Conservation (phyloP, 2,329 filamentous ascomycete genomes). For the Ophiocordyceps camponoti-saundersi region DNA sequence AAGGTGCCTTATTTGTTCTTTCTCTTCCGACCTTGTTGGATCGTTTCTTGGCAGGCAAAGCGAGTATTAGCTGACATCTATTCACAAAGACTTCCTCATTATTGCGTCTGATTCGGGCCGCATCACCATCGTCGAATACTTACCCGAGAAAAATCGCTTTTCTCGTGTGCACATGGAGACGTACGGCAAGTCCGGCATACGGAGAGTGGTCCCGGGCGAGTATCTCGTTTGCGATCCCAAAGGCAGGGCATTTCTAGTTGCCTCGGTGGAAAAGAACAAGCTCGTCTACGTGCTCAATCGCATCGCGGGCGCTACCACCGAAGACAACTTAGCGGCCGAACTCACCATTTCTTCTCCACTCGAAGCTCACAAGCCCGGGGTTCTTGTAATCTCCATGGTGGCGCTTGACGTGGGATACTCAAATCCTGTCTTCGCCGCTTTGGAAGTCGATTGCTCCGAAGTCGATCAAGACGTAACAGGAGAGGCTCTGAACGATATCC, state of each 20-base stretch:
- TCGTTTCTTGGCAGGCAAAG: constrained; percentile 45
- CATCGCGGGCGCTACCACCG: constrained; percentile 45
- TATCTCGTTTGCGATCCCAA: constrained; percentile 93
- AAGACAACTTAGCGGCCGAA: constrained; percentile 24
- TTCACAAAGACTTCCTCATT: constrained; percentile 71
- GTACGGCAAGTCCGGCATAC: constrained; percentile 90
- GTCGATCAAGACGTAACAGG: constrained; percentile 82
- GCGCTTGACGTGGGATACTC: constrained; percentile 92
- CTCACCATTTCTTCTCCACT: constrained; percentile 93
- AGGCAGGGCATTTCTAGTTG: constrained; percentile 84
- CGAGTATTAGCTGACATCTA: constrained; percentile 8
- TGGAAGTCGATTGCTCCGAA: constrained; percentile 88
- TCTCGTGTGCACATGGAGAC: constrained; percentile 87
- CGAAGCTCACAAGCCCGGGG: constrained; percentile 87
- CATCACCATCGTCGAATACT: constrained; percentile 85
- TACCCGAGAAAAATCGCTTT: constrained; percentile 73
- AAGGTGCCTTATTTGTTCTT: constrained; percentile 51
- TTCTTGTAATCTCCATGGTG: constrained; percentile 73
- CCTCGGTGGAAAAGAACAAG: constrained; percentile 96
- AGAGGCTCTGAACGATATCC: constrained; percentile 60
- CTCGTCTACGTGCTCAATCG: constrained; percentile 96
- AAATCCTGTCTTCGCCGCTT: constrained; percentile 86
- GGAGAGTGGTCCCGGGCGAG: constrained; percentile 86
- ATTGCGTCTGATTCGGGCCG: constrained; percentile 90
- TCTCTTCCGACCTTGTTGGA: constrained; percentile 62